Conservation (phyloP, 2,329 filamentous ascomycete genomes). For the Dactylellina cionopaga region DNA sequence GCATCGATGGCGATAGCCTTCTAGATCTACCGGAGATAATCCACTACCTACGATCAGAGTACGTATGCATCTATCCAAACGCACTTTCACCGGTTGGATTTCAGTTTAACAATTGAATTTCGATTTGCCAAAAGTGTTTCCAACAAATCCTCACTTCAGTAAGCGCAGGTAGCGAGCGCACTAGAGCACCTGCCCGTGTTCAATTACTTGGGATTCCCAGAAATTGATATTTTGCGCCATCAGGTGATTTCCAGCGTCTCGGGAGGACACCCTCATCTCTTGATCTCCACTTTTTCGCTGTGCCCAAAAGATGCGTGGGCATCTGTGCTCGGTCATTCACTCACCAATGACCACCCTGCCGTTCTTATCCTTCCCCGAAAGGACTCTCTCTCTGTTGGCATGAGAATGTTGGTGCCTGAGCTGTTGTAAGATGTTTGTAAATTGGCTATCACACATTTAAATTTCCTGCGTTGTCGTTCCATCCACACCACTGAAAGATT, state of each 20-base stretch:
- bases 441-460: no score
- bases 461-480: no score
- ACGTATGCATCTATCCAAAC: no score
- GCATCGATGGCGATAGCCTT: no score
- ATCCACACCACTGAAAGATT: no score
- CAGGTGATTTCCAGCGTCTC: conserved; percentile 51
- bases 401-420: conserved; percentile 33
- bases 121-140: neutral
- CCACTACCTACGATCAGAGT: no score
- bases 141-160: conserved; percentile 13
- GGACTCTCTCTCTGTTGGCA: conserved; percentile 28
- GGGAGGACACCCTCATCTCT: conserved; percentile 52
- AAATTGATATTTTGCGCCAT: conserved; percentile 48
- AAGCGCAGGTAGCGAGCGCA: no score
- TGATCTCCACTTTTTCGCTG: conserved; percentile 28
- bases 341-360: conserved; percentile 12
- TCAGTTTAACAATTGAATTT: no score
- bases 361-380: conserved; percentile 42
- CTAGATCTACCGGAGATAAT: no score
- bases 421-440: conserved; percentile 13
- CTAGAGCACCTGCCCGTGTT: conserved; percentile 19
- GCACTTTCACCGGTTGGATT: no score
- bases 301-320: conserved; percentile 23
- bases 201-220: conserved; percentile 27
- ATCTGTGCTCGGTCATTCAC: conserved; percentile 28